A percentile compares a stretch with the other conserved stretches of the same genome.
Evolutionary conservation across 2,329 filamentous ascomycete species (phyloP).

Genomic region (Ramularia collo-cygni): DNA sequence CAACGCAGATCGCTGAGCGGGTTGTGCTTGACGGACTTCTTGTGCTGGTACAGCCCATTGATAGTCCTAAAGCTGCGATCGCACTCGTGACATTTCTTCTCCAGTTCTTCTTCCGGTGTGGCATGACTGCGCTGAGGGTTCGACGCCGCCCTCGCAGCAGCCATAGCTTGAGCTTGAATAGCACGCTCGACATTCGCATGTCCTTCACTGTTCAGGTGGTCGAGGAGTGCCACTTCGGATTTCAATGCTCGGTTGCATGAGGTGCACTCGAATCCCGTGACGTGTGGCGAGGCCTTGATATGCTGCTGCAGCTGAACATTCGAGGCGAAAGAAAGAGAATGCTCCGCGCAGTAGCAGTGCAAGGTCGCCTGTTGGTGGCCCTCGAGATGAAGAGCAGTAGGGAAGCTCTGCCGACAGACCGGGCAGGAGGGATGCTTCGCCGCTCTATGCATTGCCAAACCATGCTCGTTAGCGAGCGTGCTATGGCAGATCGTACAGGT

Average conservation of each 20-base stretch:
- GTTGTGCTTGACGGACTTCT: slow-evolving; percentile 14
- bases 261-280: slow-evolving; percentile 8
- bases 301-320: slow-evolving; percentile 3
- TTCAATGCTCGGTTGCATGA: slow-evolving; percentile 8
- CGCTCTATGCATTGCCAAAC: slow-evolving; percentile 2
- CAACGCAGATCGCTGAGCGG: slow-evolving; percentile 11
- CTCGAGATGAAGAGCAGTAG: background rate
- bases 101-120: slow-evolving; percentile 6
- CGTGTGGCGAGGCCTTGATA: slow-evolving; percentile 3
- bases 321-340: slow-evolving; percentile 3
- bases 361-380: slow-evolving; percentile 6
- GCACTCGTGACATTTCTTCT: slow-evolving; percentile 12
- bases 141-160: background rate
- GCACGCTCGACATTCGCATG: slow-evolving; percentile 4
- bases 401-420: slow-evolving; percentile 9
- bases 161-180: background rate
- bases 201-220: slow-evolving; percentile 7
- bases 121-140: too few relatives aligned
- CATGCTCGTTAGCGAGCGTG: slow-evolving; percentile 1
- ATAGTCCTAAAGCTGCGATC: slow-evolving; percentile 6
- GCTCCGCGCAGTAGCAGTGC: slow-evolving; percentile 15
- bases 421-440: slow-evolving; percentile 7
- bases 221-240: slow-evolving; percentile 6
- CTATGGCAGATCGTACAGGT: slow-evolving; percentile 4
- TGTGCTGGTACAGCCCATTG: slow-evolving; percentile 10